These are phyloP conservation scores for Gentiana dahurica DNA, from an alignment of 257 asterid genomes.

Conservation along the genomic window DNA sequence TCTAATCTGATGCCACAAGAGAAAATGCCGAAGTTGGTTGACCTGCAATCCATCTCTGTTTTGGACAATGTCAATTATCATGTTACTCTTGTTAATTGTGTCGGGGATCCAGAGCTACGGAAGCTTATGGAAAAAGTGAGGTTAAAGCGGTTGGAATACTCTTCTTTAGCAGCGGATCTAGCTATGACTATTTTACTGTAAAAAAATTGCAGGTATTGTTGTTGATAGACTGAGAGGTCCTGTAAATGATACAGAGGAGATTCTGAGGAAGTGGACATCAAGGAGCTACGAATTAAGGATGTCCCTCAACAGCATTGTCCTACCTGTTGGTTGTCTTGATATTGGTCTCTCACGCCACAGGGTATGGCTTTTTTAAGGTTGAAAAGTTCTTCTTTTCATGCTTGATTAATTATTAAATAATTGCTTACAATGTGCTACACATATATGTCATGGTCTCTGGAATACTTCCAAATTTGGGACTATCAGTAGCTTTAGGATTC, in stretches of 20 bases:
- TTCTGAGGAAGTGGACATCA: slow-evolving; percentile 68
- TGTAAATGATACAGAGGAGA: slow-evolving; percentile 80
- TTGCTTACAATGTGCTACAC: no score
- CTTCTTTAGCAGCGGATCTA: slow-evolving; percentile 36
- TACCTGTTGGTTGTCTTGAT: slow-evolving; percentile 91
- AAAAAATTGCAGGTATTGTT: slow-evolving; percentile 66
- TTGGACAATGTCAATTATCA: slow-evolving; percentile 53
- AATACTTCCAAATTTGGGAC: no score
- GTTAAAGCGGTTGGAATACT: slow-evolving; percentile 45
- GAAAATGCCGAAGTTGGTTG: slow-evolving; percentile 66
- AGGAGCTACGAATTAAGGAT: slow-evolving; percentile 59
- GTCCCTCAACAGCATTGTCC: slow-evolving; percentile 38
- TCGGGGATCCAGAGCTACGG: slow-evolving; percentile 52
- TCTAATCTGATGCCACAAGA: slow-evolving; percentile 49
- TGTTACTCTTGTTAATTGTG: slow-evolving; percentile 73
- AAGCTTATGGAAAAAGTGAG: slow-evolving; percentile 76
- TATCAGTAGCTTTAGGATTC: no score
- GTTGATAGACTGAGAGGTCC: slow-evolving; percentile 93
- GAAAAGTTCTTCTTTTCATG: slow-evolving; percentile 14
- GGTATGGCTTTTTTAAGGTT: slow-evolving; percentile 95
- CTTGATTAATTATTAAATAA: slow-evolving; percentile 1
- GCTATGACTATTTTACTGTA: slow-evolving; percentile 46
- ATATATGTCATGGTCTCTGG: no score
- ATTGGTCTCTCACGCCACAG: slow-evolving; percentile 97
- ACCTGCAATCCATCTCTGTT: slow-evolving; percentile 57